Evolutionary conservation across 768 basidiomycete genomes (phyloP), one percentile per base, ranked within the genome.

Genomic region (Saitozyma sp.): DNA sequence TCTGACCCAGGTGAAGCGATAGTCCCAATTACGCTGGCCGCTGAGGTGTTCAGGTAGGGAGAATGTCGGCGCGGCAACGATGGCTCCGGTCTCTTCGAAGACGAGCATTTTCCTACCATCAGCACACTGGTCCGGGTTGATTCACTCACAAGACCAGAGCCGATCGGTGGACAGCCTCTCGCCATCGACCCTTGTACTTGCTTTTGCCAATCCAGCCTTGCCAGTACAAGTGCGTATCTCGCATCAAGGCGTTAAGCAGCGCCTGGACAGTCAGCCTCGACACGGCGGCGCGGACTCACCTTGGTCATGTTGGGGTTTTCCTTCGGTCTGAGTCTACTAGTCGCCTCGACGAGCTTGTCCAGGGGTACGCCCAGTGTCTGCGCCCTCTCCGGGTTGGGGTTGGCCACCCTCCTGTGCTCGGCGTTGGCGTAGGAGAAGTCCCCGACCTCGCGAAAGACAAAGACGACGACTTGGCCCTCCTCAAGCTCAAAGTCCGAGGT

Each of bases 51-150:
- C 94, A 0, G 94, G 94, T 10, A 97, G 81, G 65, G 90, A 91
- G 80, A 98, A 97, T 0, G 94, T 97, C 0, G 95, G 92, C 65
- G 91, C 92, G 0, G 95, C 95, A 8, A 97, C 89, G 53, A 96
- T 89, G 1, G 94, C 93, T 20, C 93, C 91, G 83, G 74, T 96
- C 1, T 92, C 93, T 75, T 95, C 93, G 71, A 85, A 97, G 50
- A 93, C 92, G 64, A 97, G 83, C 60, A 96, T 84, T 80, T 98
- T 98, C 14, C 74, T 76, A 46, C 7, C 11, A 41, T 59, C 54
- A 60, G 50, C 29, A 37, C 45, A 7, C 6, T 50, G n/a, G 19
- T 42, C 29, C 9, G 42, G 13, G 14, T 37, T 8, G 43, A 40
- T 42, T 8, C 10, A 63, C 74, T 62, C 58, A 76, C 65, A 97